Evolutionary conservation across 176 grass and related monocot species (phyloP).

Genomic region (Eremochloa ophiuroides): DNA sequence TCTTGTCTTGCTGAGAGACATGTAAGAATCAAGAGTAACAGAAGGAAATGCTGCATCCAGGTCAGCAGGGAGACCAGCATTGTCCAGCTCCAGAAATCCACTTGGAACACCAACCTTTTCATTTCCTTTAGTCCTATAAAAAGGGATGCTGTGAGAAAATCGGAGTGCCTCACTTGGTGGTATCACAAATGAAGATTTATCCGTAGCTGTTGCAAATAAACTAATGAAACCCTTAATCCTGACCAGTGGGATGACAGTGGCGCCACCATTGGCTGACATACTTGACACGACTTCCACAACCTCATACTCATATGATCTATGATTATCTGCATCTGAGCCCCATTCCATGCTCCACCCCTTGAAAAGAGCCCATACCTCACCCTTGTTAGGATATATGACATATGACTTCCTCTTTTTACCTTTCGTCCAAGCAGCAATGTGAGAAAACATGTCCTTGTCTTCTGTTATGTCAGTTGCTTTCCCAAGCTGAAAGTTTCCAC

Average conservation of each 20-base stretch:
- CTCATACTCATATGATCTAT: slow-evolving; percentile 75
- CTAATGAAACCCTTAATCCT: slow-evolving; percentile 81
- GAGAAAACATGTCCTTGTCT: slow-evolving; percentile 80
- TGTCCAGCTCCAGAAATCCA: slow-evolving; percentile 88
- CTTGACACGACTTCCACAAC: slow-evolving; percentile 65
- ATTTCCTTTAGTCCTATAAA: slow-evolving; percentile 59
- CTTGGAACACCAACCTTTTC: slow-evolving; percentile 69
- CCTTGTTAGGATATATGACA: slow-evolving; percentile 67
- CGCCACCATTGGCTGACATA: slow-evolving; percentile 40
- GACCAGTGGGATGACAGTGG: slow-evolving; percentile 59
- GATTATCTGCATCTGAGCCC: slow-evolving; percentile 63
- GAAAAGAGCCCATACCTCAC: slow-evolving; percentile 88
- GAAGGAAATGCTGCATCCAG: slow-evolving; percentile 56
- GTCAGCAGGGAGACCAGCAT: slow-evolving; percentile 69
- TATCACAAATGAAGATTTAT: slow-evolving; percentile 39
- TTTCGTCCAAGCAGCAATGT: slow-evolving; percentile 57
- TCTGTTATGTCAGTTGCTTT: slow-evolving; percentile 36
- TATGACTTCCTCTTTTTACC: slow-evolving; percentile 57
- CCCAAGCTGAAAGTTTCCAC: slow-evolving; percentile 63
- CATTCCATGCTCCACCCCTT: slow-evolving; percentile 83
- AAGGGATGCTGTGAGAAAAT: slow-evolving; percentile 79
- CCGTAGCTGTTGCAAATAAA: slow-evolving; percentile 56
- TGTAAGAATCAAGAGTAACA: slow-evolving; percentile 40
- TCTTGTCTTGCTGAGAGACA: slow-evolving; percentile 26
- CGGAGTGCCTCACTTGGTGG: slow-evolving; percentile 60